These are phyloP conservation scores for Coemansia sp. DNA, from an alignment of 192 early-diverging fungal genomes.

Conservation along the genomic window DNA sequence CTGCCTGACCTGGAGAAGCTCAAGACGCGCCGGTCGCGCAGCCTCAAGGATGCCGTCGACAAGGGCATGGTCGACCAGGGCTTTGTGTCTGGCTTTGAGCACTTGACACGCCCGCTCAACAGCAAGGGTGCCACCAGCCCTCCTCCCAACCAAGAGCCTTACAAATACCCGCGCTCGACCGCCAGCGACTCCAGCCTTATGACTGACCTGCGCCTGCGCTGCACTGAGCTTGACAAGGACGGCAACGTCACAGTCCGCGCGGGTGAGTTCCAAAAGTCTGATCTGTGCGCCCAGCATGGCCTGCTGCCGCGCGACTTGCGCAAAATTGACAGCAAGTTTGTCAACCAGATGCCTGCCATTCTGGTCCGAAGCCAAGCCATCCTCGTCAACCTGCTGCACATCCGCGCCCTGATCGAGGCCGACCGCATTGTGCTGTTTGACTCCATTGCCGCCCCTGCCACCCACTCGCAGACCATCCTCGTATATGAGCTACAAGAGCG, in stretches of 20 bases:
- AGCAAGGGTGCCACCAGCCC: constrained; percentile 3
- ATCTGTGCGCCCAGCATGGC: constrained; percentile 76
- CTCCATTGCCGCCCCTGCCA: constrained; percentile 66
- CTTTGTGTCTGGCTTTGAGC: constrained; percentile 27
- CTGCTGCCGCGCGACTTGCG: constrained; percentile 86
- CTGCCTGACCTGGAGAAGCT: constrained; percentile 45
- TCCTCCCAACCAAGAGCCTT: constrained; percentile 33
- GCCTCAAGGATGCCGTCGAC: constrained; percentile 39
- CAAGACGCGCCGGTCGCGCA: constrained; percentile 32
- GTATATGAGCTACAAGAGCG: constrained; percentile 81
- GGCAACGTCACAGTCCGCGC: constrained; percentile 72
- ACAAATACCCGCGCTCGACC: constrained; percentile 33
- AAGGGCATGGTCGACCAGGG: constrained; percentile 33
- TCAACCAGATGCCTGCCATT: constrained; percentile 81
- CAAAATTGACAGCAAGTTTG: constrained; percentile 74
- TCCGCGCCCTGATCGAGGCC: constrained; percentile 80
- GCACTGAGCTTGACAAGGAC: constrained; percentile 70
- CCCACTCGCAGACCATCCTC: constrained; percentile 74
- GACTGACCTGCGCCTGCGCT: constrained; percentile 51
- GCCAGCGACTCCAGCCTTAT: constrained; percentile 1
- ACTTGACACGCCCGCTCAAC: constrained; percentile 23
- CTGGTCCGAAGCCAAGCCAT: constrained; percentile 83
- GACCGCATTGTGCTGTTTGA: constrained; percentile 80
- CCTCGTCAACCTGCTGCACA: constrained; percentile 79
- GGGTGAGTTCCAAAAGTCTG: constrained; percentile 76